phyloP scores from a whole-genome alignment of 2,329 filamentous ascomycete genomes.

The Orbilia brochopaga region DNA sequence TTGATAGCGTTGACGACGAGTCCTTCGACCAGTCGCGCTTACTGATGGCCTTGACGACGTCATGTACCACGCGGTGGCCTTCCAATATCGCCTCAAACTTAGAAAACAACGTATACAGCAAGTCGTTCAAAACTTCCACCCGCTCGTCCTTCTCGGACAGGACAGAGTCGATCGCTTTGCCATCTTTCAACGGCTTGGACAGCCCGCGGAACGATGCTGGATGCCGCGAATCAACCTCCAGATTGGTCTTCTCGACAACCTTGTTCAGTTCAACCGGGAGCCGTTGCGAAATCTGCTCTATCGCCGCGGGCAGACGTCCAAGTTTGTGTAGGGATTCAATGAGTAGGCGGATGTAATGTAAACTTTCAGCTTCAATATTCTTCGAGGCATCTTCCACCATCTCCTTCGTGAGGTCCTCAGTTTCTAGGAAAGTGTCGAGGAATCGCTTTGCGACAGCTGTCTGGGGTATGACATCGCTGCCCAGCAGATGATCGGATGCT shows the following conservation, averaged over 20 bases:
- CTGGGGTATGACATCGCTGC: slow-evolving; percentile 31
- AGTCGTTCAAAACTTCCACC: slow-evolving; percentile 84
- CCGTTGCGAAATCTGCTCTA: slow-evolving; percentile 89
- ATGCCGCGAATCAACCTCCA: slow-evolving; percentile 89
- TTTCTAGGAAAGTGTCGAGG: slow-evolving; percentile 68
- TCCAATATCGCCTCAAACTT: slow-evolving; percentile 98
- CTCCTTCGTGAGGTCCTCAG: slow-evolving; percentile 66
- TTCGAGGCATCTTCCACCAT: slow-evolving; percentile 83
- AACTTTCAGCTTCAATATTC: slow-evolving; percentile 94
- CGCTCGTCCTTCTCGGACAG: slow-evolving; percentile 76
- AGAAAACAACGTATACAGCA: slow-evolving; percentile 89
- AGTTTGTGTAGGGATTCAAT: slow-evolving; percentile 90
- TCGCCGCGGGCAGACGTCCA: slow-evolving; percentile 79
- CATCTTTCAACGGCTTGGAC: slow-evolving; percentile 59
- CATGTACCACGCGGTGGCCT: slow-evolving; percentile 90
- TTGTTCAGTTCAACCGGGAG: slow-evolving; percentile 91
- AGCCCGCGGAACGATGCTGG: slow-evolving; percentile 68
- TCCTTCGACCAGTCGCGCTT: slow-evolving; percentile 73
- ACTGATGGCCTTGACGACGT: slow-evolving; percentile 84
- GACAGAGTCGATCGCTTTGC: slow-evolving; percentile 65
- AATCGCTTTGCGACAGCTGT: slow-evolving; percentile 57
- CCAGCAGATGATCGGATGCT: slow-evolving; percentile 40
- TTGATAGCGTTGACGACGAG: slow-evolving; percentile 71
- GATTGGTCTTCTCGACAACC: slow-evolving; percentile 92
- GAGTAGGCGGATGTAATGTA: slow-evolving; percentile 86